A percentile compares a stretch with the other conserved stretches of the same genome.
phyloP scores from a whole-genome alignment of 2,329 filamentous ascomycete species.

The Cladosporium halotolerans region DNA sequence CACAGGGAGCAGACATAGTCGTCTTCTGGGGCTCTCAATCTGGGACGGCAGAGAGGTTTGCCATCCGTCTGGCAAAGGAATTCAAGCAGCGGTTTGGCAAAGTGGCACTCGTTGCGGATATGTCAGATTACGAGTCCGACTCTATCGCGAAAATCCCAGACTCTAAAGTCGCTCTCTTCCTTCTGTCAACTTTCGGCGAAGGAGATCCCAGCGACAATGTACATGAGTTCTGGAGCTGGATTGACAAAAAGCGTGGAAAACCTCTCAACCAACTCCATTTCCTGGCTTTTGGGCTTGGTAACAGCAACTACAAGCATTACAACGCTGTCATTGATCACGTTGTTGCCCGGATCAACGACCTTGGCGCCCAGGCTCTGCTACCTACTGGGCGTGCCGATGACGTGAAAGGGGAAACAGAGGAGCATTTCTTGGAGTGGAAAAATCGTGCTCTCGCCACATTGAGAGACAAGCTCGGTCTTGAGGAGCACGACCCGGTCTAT shows the following conservation, averaged over 20 bases:
- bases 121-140: slow-evolving; percentile 41
- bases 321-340: slow-evolving; percentile 38
- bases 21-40: slow-evolving; percentile 48
- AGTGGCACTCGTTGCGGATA: slow-evolving; percentile 37
- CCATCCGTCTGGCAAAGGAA: slow-evolving; percentile 37
- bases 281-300: slow-evolving; percentile 40
- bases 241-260: slow-evolving; percentile 7
- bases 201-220: slow-evolving; percentile 40
- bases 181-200: slow-evolving; percentile 27
- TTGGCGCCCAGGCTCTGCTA: slow-evolving; percentile 30
- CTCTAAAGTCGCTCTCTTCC: slow-evolving; percentile 21
- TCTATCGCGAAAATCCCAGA: slow-evolving; percentile 14
- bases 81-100: slow-evolving; percentile 36
- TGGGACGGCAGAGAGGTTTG: slow-evolving; percentile 41
- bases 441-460: slow-evolving; percentile 31
- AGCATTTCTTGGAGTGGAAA: slow-evolving; percentile 40
- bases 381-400: slow-evolving; percentile 36
- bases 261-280: slow-evolving; percentile 30
- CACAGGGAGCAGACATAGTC: slow-evolving; percentile 26
- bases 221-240: slow-evolving; percentile 38
- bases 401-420: slow-evolving; percentile 37
- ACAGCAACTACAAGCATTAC: slow-evolving; percentile 44
- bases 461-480: slow-evolving; percentile 26
- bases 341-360: slow-evolving; percentile 26
- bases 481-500: slow-evolving; percentile 31